Evolutionary conservation across 108 stramenopile genomes (phyloP).

Genomic region (Cylindrotheca closterium): DNA sequence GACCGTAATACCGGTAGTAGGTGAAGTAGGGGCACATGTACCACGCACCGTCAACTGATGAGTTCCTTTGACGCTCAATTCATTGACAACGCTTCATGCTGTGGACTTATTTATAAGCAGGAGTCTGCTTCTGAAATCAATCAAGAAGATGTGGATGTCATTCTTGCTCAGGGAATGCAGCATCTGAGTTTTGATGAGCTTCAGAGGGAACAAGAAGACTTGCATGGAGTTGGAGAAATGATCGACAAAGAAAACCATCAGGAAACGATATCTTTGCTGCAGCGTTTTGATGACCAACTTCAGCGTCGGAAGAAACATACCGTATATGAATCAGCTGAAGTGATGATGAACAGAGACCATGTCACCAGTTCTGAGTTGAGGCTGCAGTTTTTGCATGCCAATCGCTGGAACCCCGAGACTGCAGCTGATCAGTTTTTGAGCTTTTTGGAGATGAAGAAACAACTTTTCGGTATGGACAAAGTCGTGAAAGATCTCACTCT

Average conservation of each 20-base stretch:
- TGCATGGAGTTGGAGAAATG: constrained; percentile 11
- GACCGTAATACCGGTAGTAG: too few species aligned
- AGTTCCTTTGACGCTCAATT: background rate
- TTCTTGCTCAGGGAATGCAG: background rate
- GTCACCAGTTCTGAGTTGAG: background rate
- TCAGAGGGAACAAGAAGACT: constrained; percentile 4
- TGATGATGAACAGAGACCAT: background rate
- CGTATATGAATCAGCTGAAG: background rate
- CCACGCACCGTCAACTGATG: background rate
- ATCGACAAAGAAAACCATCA: background rate
- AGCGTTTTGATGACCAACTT: background rate
- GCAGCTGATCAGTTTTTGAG: background rate
- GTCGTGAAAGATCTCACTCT: constrained; percentile 6
- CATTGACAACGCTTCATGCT: background rate
- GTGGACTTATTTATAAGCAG: background rate
- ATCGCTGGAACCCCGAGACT: constrained; percentile 2
- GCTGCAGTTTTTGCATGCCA: constrained; percentile 8
- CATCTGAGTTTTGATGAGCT: background rate
- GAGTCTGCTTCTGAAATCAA: background rate
- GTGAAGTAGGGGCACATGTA: too few species aligned
- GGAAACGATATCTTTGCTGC: background rate
- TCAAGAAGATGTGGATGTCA: background rate
- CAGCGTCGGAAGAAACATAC: background rate
- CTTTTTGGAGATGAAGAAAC: constrained; percentile 6
- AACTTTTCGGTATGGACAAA: constrained; percentile 14